Evolutionary conservation across 208 protist species (phyloP).

Genomic region (Tritrichomonas foetus): DNA sequence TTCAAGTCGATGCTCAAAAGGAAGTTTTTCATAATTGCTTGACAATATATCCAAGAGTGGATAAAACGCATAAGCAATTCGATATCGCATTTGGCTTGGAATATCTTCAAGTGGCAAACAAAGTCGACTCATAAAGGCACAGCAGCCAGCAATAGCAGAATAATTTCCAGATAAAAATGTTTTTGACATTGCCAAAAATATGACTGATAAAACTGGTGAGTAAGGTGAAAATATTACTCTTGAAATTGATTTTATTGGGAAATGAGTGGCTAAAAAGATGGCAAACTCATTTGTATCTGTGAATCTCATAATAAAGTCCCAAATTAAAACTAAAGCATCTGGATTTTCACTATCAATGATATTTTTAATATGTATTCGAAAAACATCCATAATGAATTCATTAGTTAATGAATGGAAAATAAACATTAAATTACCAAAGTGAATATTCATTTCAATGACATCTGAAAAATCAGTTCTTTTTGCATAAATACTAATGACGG

Average conservation of each 20-base stretch:
- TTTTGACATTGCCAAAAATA: neutral
- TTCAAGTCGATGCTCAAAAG: too few species aligned
- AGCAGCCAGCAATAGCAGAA: too few species aligned
- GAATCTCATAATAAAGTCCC: neutral
- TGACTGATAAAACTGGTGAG: neutral
- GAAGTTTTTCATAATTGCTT: neutral
- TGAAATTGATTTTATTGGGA: neutral
- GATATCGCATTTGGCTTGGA: neutral
- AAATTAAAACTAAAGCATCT: neutral
- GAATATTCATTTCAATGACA: too few species aligned
- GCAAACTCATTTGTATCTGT: neutral
- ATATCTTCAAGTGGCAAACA: neutral
- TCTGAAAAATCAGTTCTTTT: too few species aligned
- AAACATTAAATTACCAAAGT: too few species aligned
- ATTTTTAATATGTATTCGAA: too few species aligned
- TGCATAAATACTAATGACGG: too few species aligned
- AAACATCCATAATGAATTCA: too few species aligned
- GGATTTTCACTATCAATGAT: too few species aligned
- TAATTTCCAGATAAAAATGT: neutral
- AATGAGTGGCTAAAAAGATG: neutral
- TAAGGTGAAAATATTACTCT: neutral
- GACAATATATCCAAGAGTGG: neutral
- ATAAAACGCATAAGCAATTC: neutral
- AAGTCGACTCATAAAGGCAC: neutral
- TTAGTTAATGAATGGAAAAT: too few species aligned